Evolutionary conservation across 805 yeast genomes (phyloP).

Genomic region (Candida pseudofarinosa): DNA sequence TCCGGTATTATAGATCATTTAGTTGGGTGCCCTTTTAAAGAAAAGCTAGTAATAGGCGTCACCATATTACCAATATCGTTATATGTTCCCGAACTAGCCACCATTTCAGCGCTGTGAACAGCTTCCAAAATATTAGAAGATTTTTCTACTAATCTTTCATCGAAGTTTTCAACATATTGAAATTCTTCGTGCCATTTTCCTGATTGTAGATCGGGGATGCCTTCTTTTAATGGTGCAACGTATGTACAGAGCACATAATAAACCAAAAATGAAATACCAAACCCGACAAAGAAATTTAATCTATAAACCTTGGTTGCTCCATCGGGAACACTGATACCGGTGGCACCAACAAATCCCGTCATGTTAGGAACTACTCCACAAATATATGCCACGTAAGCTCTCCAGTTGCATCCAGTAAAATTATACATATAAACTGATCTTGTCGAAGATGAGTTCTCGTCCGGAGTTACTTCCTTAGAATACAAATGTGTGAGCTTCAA

Average conservation of each 20-base stretch:
- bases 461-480: slow-evolving; percentile 33
- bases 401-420: slow-evolving; percentile 69
- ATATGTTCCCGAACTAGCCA: background rate
- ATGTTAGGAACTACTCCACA: slow-evolving; percentile 80
- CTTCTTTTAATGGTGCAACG: slow-evolving; percentile 46
- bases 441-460: slow-evolving; percentile 15
- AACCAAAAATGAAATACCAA: slow-evolving; percentile 50
- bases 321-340: slow-evolving; percentile 66
- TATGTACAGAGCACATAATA: slow-evolving; percentile 42
- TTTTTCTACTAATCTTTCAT: slow-evolving; percentile 25
- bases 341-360: slow-evolving; percentile 83
- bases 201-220: slow-evolving; percentile 24
- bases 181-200: slow-evolving; percentile 60
- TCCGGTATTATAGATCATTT: too few relatives aligned
- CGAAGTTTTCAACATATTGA: slow-evolving; percentile 63
- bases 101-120: background rate
- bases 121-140: background rate
- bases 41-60: background rate
- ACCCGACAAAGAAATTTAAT: slow-evolving; percentile 76
- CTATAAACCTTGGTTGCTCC: slow-evolving; percentile 76
- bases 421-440: slow-evolving; percentile 55
- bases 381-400: slow-evolving; percentile 77
- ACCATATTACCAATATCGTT: background rate
- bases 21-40: background rate
- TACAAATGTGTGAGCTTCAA: slow-evolving; percentile 63